Conservation (phyloP, 805 yeast genomes). For the Candida dajiaensis region DNA sequence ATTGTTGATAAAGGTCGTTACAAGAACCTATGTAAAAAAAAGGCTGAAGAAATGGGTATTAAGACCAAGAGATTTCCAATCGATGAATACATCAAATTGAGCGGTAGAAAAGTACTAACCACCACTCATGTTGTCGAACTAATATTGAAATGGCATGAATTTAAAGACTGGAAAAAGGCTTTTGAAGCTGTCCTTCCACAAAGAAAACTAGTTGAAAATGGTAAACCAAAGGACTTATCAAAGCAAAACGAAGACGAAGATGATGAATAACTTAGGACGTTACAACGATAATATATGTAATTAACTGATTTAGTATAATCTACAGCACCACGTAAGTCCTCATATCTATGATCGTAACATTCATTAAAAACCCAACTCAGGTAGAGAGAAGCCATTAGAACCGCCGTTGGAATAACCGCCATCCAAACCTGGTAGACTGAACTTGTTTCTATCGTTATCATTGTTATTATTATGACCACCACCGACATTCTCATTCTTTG, state of each 20-base stretch:
- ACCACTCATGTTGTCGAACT: conserved; percentile 94
- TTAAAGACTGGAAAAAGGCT: conserved; percentile 76
- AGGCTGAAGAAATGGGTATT: conserved; percentile 70
- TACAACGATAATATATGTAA: not conserved
- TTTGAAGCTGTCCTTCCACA: conserved; percentile 85
- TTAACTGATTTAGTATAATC: not conserved
- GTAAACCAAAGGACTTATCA: not conserved
- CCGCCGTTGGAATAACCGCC: conserved; percentile 4
- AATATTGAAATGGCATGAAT: conserved; percentile 73
- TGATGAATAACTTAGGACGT: not conserved
- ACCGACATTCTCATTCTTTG: conserved; percentile 27
- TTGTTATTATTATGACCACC: conserved; percentile 1
- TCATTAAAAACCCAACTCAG: conserved; percentile 12
- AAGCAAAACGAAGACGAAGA: not conserved
- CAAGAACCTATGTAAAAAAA: conserved; percentile 70
- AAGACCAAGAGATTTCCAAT: conserved; percentile 79
- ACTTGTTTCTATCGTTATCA: conserved; percentile 3
- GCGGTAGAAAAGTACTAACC: conserved; percentile 85
- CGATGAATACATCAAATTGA: conserved; percentile 72
- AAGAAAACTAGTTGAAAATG: conserved; percentile 40
- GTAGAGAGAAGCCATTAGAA: conserved; percentile 9
- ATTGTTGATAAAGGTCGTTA: conserved; percentile 94
- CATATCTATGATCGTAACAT: not conserved
- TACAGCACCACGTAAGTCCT: not conserved
- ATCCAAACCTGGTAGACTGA: conserved; percentile 15